A percentile compares a stretch with the other conserved stretches of the same genome.
Conservation (phyloP, 2,329 filamentous ascomycete genomes). For the Epicoccum nigrum region DNA sequence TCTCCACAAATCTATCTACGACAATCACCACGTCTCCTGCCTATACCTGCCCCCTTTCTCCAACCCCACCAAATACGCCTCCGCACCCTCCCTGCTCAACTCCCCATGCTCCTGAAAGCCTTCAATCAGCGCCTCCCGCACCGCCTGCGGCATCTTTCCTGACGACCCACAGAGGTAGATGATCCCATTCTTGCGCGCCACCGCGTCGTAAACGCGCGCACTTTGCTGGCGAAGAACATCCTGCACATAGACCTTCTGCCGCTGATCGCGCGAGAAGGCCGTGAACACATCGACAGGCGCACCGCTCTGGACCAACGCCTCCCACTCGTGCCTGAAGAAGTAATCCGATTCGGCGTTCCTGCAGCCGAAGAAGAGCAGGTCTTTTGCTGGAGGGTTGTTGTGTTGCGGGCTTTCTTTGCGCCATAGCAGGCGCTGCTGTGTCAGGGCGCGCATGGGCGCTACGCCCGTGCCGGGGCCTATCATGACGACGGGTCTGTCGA, state of each 20-base stretch:
- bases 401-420: slow-evolving; percentile 25
- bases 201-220: slow-evolving; percentile 56
- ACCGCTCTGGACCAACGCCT: slow-evolving; percentile 48
- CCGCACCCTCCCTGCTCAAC: slow-evolving; percentile 57
- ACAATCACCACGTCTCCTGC: slow-evolving; percentile 70
- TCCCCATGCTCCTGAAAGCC: slow-evolving; percentile 56
- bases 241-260: slow-evolving; percentile 71
- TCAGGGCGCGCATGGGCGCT: slow-evolving; percentile 79
- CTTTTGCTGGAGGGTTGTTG: slow-evolving; percentile 17
- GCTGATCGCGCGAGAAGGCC: slow-evolving; percentile 72
- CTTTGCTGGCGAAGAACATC: slow-evolving; percentile 62
- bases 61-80: slow-evolving; percentile 61
- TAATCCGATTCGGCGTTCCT: slow-evolving; percentile 77
- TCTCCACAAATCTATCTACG: not conserved
- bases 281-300: slow-evolving; percentile 61
- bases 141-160: slow-evolving; percentile 73
- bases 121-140: slow-evolving; percentile 70
- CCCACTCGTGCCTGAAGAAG: slow-evolving; percentile 83
- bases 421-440: slow-evolving; percentile 70
- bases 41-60: slow-evolving; percentile 68
- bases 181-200: slow-evolving; percentile 59
- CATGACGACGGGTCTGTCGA: slow-evolving; percentile 69
- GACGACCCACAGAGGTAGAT: slow-evolving; percentile 67
- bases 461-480: slow-evolving; percentile 87
- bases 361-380: slow-evolving; percentile 81